phyloP scores from a whole-genome alignment of 2,329 filamentous ascomycete genomes.

The Beauveria medogensis region DNA sequence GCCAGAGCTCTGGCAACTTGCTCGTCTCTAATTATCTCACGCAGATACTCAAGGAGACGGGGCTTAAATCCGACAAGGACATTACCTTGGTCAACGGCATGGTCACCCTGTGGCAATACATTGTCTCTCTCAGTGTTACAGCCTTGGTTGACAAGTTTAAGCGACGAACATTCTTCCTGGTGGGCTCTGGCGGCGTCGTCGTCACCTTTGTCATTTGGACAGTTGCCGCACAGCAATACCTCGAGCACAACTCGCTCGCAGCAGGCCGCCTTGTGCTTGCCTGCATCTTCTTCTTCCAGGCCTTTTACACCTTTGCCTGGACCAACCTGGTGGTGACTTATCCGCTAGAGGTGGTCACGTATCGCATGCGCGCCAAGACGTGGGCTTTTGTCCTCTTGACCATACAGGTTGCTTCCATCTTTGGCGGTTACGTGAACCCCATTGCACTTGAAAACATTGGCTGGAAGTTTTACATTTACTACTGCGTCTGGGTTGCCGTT shows the following conservation, averaged over 20 bases:
- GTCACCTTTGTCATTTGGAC: slow-evolving; percentile 34
- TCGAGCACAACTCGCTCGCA: slow-evolving; percentile 22
- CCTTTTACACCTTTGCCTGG: slow-evolving; percentile 35
- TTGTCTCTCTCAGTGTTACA: slow-evolving; percentile 30
- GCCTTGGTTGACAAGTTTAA: slow-evolving; percentile 29
- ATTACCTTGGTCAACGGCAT: slow-evolving; percentile 34
- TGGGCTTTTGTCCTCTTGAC: slow-evolving; percentile 33
- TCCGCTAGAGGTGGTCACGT: slow-evolving; percentile 33
- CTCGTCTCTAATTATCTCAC: slow-evolving; percentile 36
- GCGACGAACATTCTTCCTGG: slow-evolving; percentile 31
- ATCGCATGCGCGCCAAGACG: slow-evolving; percentile 34
- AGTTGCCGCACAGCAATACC: slow-evolving; percentile 28
- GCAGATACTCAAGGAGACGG: slow-evolving; percentile 30
- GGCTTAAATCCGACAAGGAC: slow-evolving; percentile 28
- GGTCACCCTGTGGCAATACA: slow-evolving; percentile 34
- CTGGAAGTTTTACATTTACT: slow-evolving; percentile 35
- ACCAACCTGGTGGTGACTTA: slow-evolving; percentile 35
- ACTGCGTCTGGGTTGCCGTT: slow-evolving; percentile 30
- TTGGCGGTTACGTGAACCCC: slow-evolving; percentile 32
- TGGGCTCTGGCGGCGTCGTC: slow-evolving; percentile 29
- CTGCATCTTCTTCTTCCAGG: slow-evolving; percentile 35
- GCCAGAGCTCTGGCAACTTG: slow-evolving; percentile 32
- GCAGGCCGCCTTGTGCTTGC: slow-evolving; percentile 29
- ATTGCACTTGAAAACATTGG: slow-evolving; percentile 29
- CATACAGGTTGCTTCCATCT: slow-evolving; percentile 30